Conservation (phyloP, 768 basidiomycete genomes). For the Hygrocybe coccinea region DNA sequence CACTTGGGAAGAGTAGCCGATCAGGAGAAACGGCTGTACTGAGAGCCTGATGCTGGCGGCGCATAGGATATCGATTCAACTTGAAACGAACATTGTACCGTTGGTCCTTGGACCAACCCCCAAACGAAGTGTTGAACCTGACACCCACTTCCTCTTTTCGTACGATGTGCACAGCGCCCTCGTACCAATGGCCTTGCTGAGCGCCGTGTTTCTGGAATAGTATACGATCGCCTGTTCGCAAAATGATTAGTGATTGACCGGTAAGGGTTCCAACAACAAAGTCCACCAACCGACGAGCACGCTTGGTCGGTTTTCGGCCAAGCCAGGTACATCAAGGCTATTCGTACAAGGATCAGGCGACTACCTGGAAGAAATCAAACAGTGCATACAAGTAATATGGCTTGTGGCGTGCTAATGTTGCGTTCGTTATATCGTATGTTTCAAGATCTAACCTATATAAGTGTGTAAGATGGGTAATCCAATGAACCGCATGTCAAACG, state of each 20-base stretch:
- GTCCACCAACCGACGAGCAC: conserved; percentile 47
- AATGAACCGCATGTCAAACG: conserved; percentile 10
- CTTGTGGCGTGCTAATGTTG: conserved; percentile 28
- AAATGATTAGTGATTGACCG: neutral
- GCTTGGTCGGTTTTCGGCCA: conserved; percentile 55
- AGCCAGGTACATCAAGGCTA: conserved; percentile 44
- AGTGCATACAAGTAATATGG: conserved; percentile 36
- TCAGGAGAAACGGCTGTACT: conserved; percentile 40
- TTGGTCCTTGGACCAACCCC: conserved; percentile 28
- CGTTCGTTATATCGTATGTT: conserved; percentile 34
- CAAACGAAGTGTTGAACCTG: conserved; percentile 44
- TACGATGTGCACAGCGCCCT: conserved; percentile 54
- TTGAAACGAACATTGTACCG: conserved; percentile 52
- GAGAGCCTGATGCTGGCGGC: conserved; percentile 57
- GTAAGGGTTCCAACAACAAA: neutral
- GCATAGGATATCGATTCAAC: conserved; percentile 51
- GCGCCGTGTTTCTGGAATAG: conserved; percentile 43
- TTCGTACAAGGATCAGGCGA: neutral
- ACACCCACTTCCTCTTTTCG: conserved; percentile 48
- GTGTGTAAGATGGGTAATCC: neutral
- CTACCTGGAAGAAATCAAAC: conserved; percentile 1
- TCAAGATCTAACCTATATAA: conserved; percentile 41
- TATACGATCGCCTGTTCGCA: conserved; percentile 45
- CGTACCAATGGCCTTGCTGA: conserved; percentile 45
- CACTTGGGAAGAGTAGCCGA: conserved; percentile 48